Base-by-base conservation (phyloP, 495 filamentous ascomycete species). In the Daldinia caldariorum region DNA sequence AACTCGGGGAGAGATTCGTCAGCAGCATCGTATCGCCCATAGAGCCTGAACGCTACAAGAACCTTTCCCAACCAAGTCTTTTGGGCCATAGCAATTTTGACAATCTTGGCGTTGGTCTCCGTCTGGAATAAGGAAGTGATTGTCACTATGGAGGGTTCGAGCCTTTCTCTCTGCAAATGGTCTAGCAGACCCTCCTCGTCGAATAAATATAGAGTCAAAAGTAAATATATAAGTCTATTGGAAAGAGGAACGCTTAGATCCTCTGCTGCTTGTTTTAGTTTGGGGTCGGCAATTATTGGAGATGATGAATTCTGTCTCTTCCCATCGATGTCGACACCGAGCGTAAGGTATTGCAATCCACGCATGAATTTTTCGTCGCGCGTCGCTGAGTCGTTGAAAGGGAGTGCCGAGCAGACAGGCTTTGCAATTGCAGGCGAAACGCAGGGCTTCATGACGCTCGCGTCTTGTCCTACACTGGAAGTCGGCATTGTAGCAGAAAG, bases 181-280 rank as follows among this genome's bases (percentile, higher is more conserved):
- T 53, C 49, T 10, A 53, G 26, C 13, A 53, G n/a, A 1, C 49
- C 49, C 5, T 53, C 49, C 14, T 53, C 22, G 14, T 53, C 49
- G 12, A 53, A 16, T 26, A 53, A 32, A 7, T 26, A 29, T 16
- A 29, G 3, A 4, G 1, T 16, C 3, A 53, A 32, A 7, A 31
- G 26, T 8, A 14, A 4, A 32, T 53, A 53, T 3, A 53, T 53
- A 3, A 53, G 1, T 32, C 26, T 53, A 53, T 53, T 53, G 16
- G 16, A 32, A 26, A 32, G 26, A 2, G 49, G 49, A 16, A 32
- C 31, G 16, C 49, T 53, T 2, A 53, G 9, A 13, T 8, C 32
- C 6, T 53, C 49, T 32, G 49, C 49, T 32, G 49, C 49, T 16
- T 53, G 13, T 32, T 53, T 53, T 32, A 53, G 14, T 32, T 32